Conservation (phyloP, 495 filamentous ascomycete genomes). For the Terfezia claveryi region DNA sequence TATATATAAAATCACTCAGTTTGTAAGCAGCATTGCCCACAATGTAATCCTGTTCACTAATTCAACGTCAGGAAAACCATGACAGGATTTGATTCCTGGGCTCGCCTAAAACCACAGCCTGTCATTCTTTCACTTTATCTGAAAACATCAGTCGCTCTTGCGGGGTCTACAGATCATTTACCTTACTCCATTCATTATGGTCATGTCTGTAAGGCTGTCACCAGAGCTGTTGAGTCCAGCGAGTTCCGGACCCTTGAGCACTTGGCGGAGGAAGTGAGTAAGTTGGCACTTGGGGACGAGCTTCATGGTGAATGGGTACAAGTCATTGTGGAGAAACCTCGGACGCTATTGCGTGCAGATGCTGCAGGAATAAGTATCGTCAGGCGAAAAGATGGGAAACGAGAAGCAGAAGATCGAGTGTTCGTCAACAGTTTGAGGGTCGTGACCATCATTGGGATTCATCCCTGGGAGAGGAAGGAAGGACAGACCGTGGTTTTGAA, state of each 20-base stretch:
- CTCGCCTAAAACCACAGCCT: constrained; percentile 12
- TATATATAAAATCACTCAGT: constrained; percentile 18
- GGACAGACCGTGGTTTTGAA: constrained; percentile 34
- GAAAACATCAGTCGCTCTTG: constrained; percentile 16
- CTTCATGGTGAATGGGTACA: constrained; percentile 16
- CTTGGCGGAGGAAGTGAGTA: constrained; percentile 11
- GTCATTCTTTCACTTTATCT: constrained; percentile 16
- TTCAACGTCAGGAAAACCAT: constrained; percentile 11
- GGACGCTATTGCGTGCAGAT: constrained; percentile 18
- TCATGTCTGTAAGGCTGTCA: constrained; percentile 12
- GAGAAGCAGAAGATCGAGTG: constrained; percentile 14
- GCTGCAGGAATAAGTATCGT: constrained; percentile 14
- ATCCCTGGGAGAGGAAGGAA: constrained; percentile 35
- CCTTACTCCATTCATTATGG: constrained; percentile 19
- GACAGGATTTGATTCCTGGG: constrained; percentile 17
- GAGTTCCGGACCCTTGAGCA: constrained; percentile 13
- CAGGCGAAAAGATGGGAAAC: constrained; percentile 1
- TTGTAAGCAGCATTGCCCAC: constrained; percentile 2
- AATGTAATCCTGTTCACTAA: neutral
- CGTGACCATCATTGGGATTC: constrained; percentile 31
- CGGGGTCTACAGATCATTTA: constrained; percentile 18
- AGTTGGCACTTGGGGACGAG: constrained; percentile 9
- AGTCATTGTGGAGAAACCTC: constrained; percentile 14
- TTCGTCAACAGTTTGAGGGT: constrained; percentile 16
- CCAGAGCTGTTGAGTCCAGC: constrained; percentile 8